Evolutionary conservation across 768 basidiomycete genomes (phyloP), one percentile per base, ranked within the genome.

Genomic region (Rhizopogon rudus): DNA sequence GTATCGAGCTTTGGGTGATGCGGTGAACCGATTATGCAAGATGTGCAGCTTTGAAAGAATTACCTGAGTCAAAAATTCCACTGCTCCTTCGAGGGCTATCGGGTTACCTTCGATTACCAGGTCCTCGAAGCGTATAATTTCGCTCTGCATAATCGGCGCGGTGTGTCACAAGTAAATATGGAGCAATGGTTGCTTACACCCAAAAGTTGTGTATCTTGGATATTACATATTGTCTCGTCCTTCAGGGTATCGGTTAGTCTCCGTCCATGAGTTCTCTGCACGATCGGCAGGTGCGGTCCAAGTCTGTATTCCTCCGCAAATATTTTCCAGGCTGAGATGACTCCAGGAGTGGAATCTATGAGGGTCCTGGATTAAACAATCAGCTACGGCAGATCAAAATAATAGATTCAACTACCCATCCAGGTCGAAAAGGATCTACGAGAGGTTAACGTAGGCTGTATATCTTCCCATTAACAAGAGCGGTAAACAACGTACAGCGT

Each of bases 341-440:
- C 87, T 4, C 91, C 92, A 1, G 88, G 88, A 5, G 91, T 93
- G 2, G 90, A 91, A 71, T 93, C 90, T 63, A 88, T 81, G 56
- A 87, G 77, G 6, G 87, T 90, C 41, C 87, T 88, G 63, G 12
- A 33, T 45, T 41, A 40, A 8, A 7, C 20, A 44, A 55, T 54
- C 22, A 61, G 43, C 22, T 20, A 35, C 25, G 40, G 46, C 29
- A 41, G 35, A 22, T 29, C n/a, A 16, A 31, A 6, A 31, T 43
- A 13, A 25, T 37, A 3, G 17, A 52, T 25, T 3, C 17, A 37
- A 25, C 45, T 63, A 86, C 85, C 85, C 85, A 63, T 87, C 85
- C 75, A 86, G 79, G 67, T 87, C 85, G 62, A 87, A 87, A 44
- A 87, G 72, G 59, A 86, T 77, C 85, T 87, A 56, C 22, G 37